Evolutionary conservation across 305 asterid species (phyloP).

Genomic region (Nicotiana rustica): DNA sequence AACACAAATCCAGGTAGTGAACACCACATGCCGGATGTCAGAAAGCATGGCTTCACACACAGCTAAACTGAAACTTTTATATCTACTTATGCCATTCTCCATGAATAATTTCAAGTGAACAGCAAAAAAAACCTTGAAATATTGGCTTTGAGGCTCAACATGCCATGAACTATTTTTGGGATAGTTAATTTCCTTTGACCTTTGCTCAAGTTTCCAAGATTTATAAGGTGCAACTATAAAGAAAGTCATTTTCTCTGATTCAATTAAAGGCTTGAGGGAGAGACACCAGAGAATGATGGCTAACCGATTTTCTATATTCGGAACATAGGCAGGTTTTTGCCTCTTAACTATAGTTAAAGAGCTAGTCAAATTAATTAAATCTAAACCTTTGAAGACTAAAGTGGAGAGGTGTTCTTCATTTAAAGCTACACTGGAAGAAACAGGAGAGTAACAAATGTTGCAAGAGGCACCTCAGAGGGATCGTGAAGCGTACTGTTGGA

Average conservation of each 20-base stretch:
- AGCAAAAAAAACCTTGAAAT: background rate
- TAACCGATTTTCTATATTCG: background rate
- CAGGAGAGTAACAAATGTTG: background rate
- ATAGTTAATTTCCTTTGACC: background rate
- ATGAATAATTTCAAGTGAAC: slow-evolving; percentile 4
- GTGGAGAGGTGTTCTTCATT: background rate
- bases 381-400: background rate
- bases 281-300: background rate
- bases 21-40: background rate
- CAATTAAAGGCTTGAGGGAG: background rate
- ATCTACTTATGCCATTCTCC: background rate
- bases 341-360: background rate
- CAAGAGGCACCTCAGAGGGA: background rate
- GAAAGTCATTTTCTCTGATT: slow-evolving; percentile 3
- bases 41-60: background rate
- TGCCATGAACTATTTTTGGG: background rate
- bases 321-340: background rate
- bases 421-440: background rate
- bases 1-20: slow-evolving; percentile 21
- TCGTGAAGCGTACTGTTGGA: background rate
- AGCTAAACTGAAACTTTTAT: background rate
- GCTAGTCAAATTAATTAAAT: background rate
- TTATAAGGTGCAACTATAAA: background rate
- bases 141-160: background rate
- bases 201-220: background rate